These are phyloP conservation scores for Pezizomycotina sp. DNA, from an alignment of 2,329 filamentous ascomycete genomes.

Conservation along the genomic window DNA sequence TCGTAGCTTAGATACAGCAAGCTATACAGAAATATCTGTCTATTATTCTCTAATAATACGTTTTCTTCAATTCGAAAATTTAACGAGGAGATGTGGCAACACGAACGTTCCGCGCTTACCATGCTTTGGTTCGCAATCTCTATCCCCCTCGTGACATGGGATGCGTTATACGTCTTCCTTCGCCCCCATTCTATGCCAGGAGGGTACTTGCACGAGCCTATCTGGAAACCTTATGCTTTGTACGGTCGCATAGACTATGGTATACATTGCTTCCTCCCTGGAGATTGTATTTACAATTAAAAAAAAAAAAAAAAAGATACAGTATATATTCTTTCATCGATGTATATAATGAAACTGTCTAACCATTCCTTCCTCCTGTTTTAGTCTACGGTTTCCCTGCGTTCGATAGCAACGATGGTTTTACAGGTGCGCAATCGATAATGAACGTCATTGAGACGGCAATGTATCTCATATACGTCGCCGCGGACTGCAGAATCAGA, in stretches of 20 bases:
- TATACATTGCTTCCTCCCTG: no score
- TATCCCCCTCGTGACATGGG: conserved; percentile 66
- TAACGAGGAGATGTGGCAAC: no score
- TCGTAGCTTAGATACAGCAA: no score
- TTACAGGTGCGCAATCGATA: conserved; percentile 56
- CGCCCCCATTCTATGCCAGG: conserved; percentile 71
- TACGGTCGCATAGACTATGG: conserved; percentile 71
- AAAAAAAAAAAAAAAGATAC: no score
- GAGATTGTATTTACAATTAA: no score
- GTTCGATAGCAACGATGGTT: conserved; percentile 51
- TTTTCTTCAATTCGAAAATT: no score
- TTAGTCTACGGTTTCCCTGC: conserved; percentile 66
- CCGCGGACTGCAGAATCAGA: conserved; percentile 26
- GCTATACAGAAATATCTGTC: no score
- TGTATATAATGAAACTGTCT: no score
- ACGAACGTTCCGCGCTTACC: conserved; percentile 7
- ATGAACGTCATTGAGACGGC: conserved; percentile 53
- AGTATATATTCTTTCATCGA: no score
- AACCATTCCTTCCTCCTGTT: no score
- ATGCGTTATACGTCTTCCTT: conserved; percentile 59
- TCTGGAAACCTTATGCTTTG: conserved; percentile 63
- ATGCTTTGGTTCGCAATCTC: conserved; percentile 59
- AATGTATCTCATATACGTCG: conserved; percentile 47
- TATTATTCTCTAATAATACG: no score
- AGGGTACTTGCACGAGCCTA: conserved; percentile 52